Evolutionary conservation across 2,329 filamentous ascomycete species (phyloP).

Genomic region (Helotiales sp.): DNA sequence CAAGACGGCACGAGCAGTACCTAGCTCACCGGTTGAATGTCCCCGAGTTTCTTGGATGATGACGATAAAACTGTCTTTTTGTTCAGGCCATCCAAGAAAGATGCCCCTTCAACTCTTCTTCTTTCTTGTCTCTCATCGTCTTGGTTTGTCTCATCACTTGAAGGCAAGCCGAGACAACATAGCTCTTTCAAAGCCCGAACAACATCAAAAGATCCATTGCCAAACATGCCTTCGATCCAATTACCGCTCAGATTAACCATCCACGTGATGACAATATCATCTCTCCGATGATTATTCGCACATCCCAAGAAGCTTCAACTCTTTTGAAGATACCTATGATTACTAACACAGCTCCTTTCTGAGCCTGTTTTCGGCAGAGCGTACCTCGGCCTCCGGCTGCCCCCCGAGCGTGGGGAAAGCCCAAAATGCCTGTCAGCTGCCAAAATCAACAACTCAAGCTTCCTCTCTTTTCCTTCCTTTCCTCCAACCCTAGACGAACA

Average conservation of each 20-base stretch:
- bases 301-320: background rate
- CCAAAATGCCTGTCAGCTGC: background rate
- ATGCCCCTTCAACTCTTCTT: background rate
- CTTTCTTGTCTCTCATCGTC: background rate
- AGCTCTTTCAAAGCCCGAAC: too few relatives aligned
- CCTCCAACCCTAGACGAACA: slow-evolving; percentile 1
- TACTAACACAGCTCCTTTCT: background rate
- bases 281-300: background rate
- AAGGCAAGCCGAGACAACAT: too few relatives aligned
- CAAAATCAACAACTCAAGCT: slow-evolving; percentile 9
- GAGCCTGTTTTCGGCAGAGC: background rate
- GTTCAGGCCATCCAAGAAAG: too few relatives aligned
- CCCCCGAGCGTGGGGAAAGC: slow-evolving; percentile 6
- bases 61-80: too few relatives aligned
- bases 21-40: background rate
- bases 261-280: background rate
- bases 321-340: background rate
- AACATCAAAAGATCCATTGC: too few relatives aligned
- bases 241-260: too few relatives aligned
- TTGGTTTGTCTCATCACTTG: background rate
- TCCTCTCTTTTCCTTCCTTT: too few relatives aligned
- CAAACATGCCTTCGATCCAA: too few relatives aligned
- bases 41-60: background rate
- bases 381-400: background rate
- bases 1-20: slow-evolving; percentile 3